Evolutionary conservation across 164 flowering plant genomes (phyloP).

Genomic region (Chimonanthus praecox): DNA sequence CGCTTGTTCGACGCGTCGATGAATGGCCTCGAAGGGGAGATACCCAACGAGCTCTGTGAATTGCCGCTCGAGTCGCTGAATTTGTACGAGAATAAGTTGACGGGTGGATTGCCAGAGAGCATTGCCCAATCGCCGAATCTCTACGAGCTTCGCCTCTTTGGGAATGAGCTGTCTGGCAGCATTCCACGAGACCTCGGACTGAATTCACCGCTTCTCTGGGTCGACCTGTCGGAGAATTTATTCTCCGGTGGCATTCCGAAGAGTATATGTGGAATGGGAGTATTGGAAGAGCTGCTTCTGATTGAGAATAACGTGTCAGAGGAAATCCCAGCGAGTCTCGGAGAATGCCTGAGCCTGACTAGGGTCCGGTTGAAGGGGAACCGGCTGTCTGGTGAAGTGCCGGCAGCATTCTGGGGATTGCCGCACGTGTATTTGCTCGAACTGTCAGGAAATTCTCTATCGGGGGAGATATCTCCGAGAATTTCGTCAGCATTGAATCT

Average conservation of each 20-base stretch:
- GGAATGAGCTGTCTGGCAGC: conserved; percentile 34
- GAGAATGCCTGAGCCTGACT: conserved; percentile 47
- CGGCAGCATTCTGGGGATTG: conserved; percentile 58
- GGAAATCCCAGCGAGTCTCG: conserved; percentile 37
- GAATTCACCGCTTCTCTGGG: conserved; percentile 30
- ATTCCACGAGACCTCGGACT: conserved; percentile 42
- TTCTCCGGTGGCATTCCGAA: conserved; percentile 70
- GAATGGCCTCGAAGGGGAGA: conserved; percentile 58
- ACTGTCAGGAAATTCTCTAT: conserved; percentile 19
- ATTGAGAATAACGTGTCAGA: conserved; percentile 40
- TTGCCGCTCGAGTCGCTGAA: conserved; percentile 70
- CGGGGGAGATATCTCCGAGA: conserved; percentile 25
- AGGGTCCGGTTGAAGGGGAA: conserved; percentile 57
- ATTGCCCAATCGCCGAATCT: conserved; percentile 32
- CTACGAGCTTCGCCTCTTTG: conserved; percentile 36
- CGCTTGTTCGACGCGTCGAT: conserved; percentile 58
- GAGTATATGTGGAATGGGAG: conserved; percentile 29
- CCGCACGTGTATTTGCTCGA: conserved; percentile 57
- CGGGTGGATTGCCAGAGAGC: conserved; percentile 34
- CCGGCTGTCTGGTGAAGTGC: conserved; percentile 53
- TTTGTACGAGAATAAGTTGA: conserved; percentile 52
- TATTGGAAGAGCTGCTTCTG: conserved; percentile 36
- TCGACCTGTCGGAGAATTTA: conserved; percentile 46
- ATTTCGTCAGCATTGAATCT: conserved; percentile 47
- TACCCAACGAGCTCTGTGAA: conserved; percentile 61